phyloP scores from a whole-genome alignment of 768 basidiomycete species.

The Lactarius psammicola region DNA sequence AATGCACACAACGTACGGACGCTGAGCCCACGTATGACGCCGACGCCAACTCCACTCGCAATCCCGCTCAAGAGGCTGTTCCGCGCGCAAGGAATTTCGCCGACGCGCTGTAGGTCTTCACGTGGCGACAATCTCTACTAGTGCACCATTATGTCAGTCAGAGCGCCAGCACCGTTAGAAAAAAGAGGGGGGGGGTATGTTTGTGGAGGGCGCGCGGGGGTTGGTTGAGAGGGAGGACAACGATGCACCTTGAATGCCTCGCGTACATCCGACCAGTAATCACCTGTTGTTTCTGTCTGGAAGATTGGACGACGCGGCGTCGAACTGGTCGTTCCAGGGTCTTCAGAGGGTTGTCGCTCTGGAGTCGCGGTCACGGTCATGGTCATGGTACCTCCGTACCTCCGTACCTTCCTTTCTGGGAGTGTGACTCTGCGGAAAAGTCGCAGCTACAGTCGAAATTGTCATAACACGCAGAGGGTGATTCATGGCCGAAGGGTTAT shows the following conservation, averaged over 20 bases:
- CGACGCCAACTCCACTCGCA: slow-evolving; percentile 75
- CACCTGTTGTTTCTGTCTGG: slow-evolving; percentile 38
- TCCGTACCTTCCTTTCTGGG: no score
- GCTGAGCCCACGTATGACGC: slow-evolving; percentile 66
- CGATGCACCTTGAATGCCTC: slow-evolving; percentile 38
- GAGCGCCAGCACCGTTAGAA: neutral
- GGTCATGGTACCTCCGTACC: neutral
- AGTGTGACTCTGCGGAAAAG: no score
- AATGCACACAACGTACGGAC: slow-evolving; percentile 46
- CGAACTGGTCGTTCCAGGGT: slow-evolving; percentile 11
- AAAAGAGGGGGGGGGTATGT: no score
- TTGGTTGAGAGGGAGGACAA: neutral
- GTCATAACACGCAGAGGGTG: no score
- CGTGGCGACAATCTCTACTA: slow-evolving; percentile 45
- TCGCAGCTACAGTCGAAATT: no score
- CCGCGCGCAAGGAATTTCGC: slow-evolving; percentile 74
- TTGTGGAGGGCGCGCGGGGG: neutral
- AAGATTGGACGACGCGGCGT: slow-evolving; percentile 28
- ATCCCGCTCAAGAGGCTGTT: slow-evolving; percentile 75
- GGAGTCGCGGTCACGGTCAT: slow-evolving; percentile 25
- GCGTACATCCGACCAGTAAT: slow-evolving; percentile 36
- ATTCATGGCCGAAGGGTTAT: no score
- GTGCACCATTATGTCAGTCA: slow-evolving; percentile 30
- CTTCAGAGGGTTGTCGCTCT: slow-evolving; percentile 15
- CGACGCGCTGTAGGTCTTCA: slow-evolving; percentile 59